Evolutionary conservation across 805 yeast genomes (phyloP).

Genomic region (Wickerhamomyces kurtzmanii): DNA sequence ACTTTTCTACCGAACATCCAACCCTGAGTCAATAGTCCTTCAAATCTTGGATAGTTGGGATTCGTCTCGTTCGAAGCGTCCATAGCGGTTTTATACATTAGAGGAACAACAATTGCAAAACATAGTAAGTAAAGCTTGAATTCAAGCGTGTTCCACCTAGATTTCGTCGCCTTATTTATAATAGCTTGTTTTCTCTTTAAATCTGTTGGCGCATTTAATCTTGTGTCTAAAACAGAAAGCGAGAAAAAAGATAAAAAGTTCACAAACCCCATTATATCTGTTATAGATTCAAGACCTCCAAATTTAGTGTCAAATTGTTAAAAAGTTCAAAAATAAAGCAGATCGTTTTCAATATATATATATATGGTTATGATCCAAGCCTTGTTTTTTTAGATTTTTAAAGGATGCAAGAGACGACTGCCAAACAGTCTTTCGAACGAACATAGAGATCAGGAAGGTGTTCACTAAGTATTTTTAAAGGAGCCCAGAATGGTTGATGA

Average conservation of each 20-base stretch:
- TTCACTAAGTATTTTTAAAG: too few relatives aligned
- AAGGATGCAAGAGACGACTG: too few relatives aligned
- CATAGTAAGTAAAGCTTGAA: conserved; percentile 57
- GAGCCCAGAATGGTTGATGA: too few relatives aligned
- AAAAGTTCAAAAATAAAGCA: too few relatives aligned
- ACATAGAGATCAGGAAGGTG: too few relatives aligned
- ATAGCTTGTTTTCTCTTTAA: conserved; percentile 15
- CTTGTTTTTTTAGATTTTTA: too few relatives aligned
- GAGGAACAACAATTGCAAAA: conserved; percentile 65
- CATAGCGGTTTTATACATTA: conserved; percentile 75
- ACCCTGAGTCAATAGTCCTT: conserved; percentile 59
- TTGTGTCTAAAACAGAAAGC: conserved; percentile 30
- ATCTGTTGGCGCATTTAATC: conserved; percentile 24
- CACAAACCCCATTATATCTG: too few relatives aligned
- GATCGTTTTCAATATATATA: too few relatives aligned
- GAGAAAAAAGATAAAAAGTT: conserved; percentile 19
- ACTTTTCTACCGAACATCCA: conserved; percentile 89
- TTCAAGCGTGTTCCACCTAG: conserved; percentile 73
- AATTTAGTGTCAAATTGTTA: too few relatives aligned
- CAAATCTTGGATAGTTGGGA: conserved; percentile 59
- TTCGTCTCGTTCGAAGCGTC: conserved; percentile 69
- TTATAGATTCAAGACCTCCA: too few relatives aligned
- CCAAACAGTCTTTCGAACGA: too few relatives aligned
- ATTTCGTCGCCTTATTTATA: conserved; percentile 9
- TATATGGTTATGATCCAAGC: too few relatives aligned